Evolutionary conservation across 2,329 filamentous ascomycete genomes (phyloP).

Genomic region (Xylariaceae sp.): DNA sequence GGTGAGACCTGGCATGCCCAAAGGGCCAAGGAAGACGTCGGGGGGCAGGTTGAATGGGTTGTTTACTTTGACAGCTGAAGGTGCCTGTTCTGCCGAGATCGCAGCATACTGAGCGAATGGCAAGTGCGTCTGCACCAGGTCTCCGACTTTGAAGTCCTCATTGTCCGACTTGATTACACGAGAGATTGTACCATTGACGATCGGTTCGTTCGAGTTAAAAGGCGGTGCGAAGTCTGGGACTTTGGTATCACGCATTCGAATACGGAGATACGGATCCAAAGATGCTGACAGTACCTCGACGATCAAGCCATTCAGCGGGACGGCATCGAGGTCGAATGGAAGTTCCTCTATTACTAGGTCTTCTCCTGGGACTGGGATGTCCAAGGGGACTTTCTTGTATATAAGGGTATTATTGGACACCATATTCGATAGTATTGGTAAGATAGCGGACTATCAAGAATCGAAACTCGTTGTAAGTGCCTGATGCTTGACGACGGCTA

Average conservation of each 20-base stretch:
- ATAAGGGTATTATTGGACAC: slow-evolving; percentile 62
- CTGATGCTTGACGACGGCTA: too few species aligned
- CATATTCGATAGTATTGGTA: not conserved
- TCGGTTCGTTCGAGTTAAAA: slow-evolving; percentile 55
- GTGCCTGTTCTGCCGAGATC: slow-evolving; percentile 20
- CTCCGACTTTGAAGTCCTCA: slow-evolving; percentile 56
- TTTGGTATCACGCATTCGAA: slow-evolving; percentile 57
- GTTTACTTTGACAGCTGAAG: slow-evolving; percentile 44
- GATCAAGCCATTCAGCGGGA: slow-evolving; percentile 53
- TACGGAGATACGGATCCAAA: slow-evolving; percentile 71
- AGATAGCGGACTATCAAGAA: not conserved
- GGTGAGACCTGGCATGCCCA: slow-evolving; percentile 40
- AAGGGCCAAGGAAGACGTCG: slow-evolving; percentile 57
- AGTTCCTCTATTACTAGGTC: slow-evolving; percentile 58
- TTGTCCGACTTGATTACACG: slow-evolving; percentile 64
- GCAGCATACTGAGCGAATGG: slow-evolving; percentile 58
- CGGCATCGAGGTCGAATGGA: slow-evolving; percentile 57
- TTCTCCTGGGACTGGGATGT: slow-evolving; percentile 61
- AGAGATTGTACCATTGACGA: slow-evolving; percentile 55
- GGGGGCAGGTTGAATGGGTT: slow-evolving; percentile 62
- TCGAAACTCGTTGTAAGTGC: too few species aligned
- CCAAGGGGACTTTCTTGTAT: slow-evolving; percentile 60
- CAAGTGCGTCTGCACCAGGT: slow-evolving; percentile 51
- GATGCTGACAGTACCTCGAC: slow-evolving; percentile 64
- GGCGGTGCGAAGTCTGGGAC: slow-evolving; percentile 56